Base-by-base conservation (phyloP, 179 eudicot genomes). In the Vitellaria paradoxa region DNA sequence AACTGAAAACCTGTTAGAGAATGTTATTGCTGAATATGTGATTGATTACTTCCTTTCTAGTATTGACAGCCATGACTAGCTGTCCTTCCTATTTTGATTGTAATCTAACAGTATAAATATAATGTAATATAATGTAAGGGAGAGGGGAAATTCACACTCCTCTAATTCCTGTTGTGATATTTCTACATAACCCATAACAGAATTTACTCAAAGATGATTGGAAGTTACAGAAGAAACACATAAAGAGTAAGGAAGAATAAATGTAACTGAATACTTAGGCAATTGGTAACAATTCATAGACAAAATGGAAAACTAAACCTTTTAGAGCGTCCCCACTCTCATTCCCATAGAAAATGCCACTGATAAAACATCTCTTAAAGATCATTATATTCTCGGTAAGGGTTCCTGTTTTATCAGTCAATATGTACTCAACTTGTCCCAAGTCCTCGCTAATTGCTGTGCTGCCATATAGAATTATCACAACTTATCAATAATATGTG, bases 361-460 rank as follows among this genome's bases (percentile, higher is more conserved):
- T 81, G 65, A 96, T 83, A 83, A 88, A 93, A 81, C 99, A 96
- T 81, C 93, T 88, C 81, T 87, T 92, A 79, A 96, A 96, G 77
- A 93, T 85, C 99, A 96, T 96, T 81, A 87, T 91, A 82, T 96
- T 96, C 86, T 96, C 99, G 12, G 97, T 93, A 63, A 96, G 90
- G 56, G 99, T 93, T 65, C 99, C 99, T 53, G 99, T 96, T 85
- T 96, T 96, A 89, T 96, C 99, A 5, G 99, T 96, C 91, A 96
- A 70, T 65, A 96, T 96, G 81, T 96, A 93, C 85, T 96, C 99
- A 61, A 96, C 99, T 87, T 96, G 99, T 65, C 99, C 99, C 87
- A 96, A 81, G 87, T 96, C 99, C 88, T 96, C 99, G 81, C 99
- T 96, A 65, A 96, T 96, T 81, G 99, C 97, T 89, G 98, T 94